A percentile compares a stretch with the other conserved stretches of the same genome.
Evolutionary conservation across 495 filamentous ascomycete genomes (phyloP).

Genomic region (Aspergillus cristatus): DNA sequence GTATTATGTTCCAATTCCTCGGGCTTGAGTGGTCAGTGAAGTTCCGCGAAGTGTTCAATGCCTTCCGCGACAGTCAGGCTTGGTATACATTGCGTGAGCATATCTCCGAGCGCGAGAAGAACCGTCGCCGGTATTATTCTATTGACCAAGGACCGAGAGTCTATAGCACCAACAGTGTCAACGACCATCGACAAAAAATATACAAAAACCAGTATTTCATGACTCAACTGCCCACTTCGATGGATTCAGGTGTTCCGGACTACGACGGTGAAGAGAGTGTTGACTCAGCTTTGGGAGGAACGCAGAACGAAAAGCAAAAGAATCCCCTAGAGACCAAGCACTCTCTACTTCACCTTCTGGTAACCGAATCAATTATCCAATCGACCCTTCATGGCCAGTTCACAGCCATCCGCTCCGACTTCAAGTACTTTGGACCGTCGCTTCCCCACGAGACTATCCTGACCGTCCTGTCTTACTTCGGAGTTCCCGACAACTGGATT

Average conservation of each 20-base stretch:
- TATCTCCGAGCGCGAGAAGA: slow-evolving; percentile 34
- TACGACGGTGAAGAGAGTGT: slow-evolving; percentile 28
- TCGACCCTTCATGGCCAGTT: slow-evolving; percentile 47
- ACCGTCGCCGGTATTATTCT: slow-evolving; percentile 42
- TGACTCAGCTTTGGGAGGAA: slow-evolving; percentile 13
- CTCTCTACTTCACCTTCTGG: slow-evolving; percentile 49
- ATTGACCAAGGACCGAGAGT: slow-evolving; percentile 10
- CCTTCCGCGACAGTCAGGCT: slow-evolving; percentile 22
- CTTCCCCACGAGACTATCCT: slow-evolving; percentile 52
- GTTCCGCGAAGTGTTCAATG: slow-evolving; percentile 35
- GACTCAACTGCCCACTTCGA: slow-evolving; percentile 33
- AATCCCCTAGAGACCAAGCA: slow-evolving; percentile 49
- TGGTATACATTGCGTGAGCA: slow-evolving; percentile 27
- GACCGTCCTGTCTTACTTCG: slow-evolving; percentile 49
- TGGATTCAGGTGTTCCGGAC: slow-evolving; percentile 9
- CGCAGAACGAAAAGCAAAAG: slow-evolving; percentile 12
- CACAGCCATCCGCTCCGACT: slow-evolving; percentile 52
- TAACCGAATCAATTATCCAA: slow-evolving; percentile 54
- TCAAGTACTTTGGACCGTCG: slow-evolving; percentile 52
- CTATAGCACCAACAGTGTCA: slow-evolving; percentile 16
- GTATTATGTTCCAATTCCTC: slow-evolving; percentile 56
- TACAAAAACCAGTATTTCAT: slow-evolving; percentile 47
- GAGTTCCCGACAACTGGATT: slow-evolving; percentile 49
- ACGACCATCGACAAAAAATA: slow-evolving; percentile 23
- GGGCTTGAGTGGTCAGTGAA: slow-evolving; percentile 52